Evolutionary conservation across 345 rosid genomes (phyloP).

Genomic region (Corchorus capsularis): DNA sequence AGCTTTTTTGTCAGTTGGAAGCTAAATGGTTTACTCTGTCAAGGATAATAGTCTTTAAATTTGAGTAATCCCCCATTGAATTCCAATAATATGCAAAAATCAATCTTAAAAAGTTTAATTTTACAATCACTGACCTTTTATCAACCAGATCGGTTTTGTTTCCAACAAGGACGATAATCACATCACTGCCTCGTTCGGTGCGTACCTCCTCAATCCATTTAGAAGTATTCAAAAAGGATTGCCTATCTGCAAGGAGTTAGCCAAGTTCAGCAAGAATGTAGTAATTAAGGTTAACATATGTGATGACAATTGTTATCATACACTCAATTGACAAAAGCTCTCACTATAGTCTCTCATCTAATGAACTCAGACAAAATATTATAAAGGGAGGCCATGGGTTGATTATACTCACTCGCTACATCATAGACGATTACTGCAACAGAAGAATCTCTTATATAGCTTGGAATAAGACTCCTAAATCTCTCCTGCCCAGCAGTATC

Average conservation of each 20-base stretch:
- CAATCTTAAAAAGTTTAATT: background rate
- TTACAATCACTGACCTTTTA: conserved; percentile 48
- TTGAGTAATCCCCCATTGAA: too few relatives aligned
- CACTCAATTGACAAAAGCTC: background rate
- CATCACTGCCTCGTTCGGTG: conserved; percentile 84
- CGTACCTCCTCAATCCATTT: conserved; percentile 97
- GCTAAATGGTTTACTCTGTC: too few relatives aligned
- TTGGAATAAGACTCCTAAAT: conserved; percentile 91
- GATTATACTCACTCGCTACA: conserved; percentile 70
- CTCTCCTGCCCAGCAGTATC: conserved; percentile 99
- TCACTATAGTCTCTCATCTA: background rate
- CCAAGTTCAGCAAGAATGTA: conserved; percentile 10
- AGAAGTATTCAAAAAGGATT: conserved; percentile 82
- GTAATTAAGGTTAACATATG: background rate
- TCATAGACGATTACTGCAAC: conserved; percentile 95
- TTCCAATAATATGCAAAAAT: background rate
- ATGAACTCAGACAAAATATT: background rate
- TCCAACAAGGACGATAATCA: conserved; percentile 85
- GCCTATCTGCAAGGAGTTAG: conserved; percentile 58
- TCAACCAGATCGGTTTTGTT: conserved; percentile 93
- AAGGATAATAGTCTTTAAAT: too few relatives aligned
- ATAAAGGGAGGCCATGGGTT: background rate
- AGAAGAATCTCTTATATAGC: conserved; percentile 94
- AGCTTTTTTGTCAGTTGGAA: background rate
- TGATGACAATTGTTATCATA: too few relatives aligned